Conservation (phyloP, 2,329 filamentous ascomycete genomes). For the Gliomastix tumulicola region DNA sequence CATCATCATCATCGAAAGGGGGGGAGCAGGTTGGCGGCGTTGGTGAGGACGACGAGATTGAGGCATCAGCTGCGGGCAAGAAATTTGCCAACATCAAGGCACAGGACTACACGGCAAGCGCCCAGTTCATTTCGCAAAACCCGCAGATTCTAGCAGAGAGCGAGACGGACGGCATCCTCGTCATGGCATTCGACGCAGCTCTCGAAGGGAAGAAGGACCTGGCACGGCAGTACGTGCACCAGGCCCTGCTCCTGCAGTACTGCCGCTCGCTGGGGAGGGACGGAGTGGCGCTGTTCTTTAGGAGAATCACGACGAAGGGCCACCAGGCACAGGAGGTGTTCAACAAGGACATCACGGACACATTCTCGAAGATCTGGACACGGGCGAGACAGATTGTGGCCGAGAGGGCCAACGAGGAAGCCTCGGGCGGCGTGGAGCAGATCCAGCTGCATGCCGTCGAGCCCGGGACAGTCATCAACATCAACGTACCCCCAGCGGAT, state of each 20-base stretch:
- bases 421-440: constrained; percentile 76
- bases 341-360: constrained; percentile 84
- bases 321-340: constrained; percentile 91
- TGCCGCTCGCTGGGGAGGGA: constrained; percentile 75
- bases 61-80: constrained; percentile 71
- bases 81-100: constrained; percentile 73
- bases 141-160: constrained; percentile 73
- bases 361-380: constrained; percentile 73
- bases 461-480: constrained; percentile 85
- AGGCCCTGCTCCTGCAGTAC: constrained; percentile 88
- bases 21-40: constrained; percentile 22
- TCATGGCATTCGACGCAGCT: constrained; percentile 86
- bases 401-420: constrained; percentile 41
- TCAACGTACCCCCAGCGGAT: constrained; percentile 65
- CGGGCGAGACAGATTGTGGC: constrained; percentile 65
- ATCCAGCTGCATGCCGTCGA: constrained; percentile 97
- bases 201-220: constrained; percentile 70
- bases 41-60: constrained; percentile 65
- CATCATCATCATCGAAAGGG: not conserved
- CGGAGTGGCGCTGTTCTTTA: constrained; percentile 90
- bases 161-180: constrained; percentile 84
- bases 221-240: constrained; percentile 83
- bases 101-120: constrained; percentile 64
- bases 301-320: constrained; percentile 80
- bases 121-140: constrained; percentile 73